Conservation (phyloP, 2,329 filamentous ascomycete species). For the Purpureocillium takamizusanense region DNA sequence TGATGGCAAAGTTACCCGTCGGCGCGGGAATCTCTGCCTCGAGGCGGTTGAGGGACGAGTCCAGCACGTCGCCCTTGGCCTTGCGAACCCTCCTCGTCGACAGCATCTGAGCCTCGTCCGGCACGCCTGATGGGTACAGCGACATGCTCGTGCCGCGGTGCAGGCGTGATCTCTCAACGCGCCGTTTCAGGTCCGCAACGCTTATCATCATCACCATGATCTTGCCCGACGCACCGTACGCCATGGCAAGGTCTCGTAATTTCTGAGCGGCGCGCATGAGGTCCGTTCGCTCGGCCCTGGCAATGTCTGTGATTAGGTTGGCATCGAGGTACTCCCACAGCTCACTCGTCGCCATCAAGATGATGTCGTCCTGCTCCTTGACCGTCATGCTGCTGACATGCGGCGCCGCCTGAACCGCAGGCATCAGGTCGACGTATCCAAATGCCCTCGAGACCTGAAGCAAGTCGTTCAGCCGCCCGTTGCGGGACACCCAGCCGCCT, state of each 20-base stretch:
- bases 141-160: slow-evolving; percentile 78
- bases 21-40: slow-evolving; percentile 88
- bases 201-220: slow-evolving; percentile 99
- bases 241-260: slow-evolving; percentile 87
- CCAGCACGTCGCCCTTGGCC: slow-evolving; percentile 56
- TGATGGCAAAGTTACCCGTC: slow-evolving; percentile 81
- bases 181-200: slow-evolving; percentile 80
- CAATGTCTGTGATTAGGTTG: slow-evolving; percentile 85
- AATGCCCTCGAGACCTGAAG: slow-evolving; percentile 91
- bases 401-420: slow-evolving; percentile 84
- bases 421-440: slow-evolving; percentile 87
- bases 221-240: slow-evolving; percentile 87
- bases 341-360: slow-evolving; percentile 83
- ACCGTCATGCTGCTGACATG: slow-evolving; percentile 71
- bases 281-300: slow-evolving; percentile 75
- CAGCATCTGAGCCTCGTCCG: slow-evolving; percentile 59
- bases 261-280: slow-evolving; percentile 94
- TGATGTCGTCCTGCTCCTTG: slow-evolving; percentile 84
- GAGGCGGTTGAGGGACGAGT: slow-evolving; percentile 79
- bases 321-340: slow-evolving; percentile 92
- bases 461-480: slow-evolving; percentile 85
- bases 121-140: slow-evolving; percentile 66
- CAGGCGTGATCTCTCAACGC: slow-evolving; percentile 62
- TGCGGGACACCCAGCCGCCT: slow-evolving; percentile 90
- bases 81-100: slow-evolving; percentile 57